Conservation (phyloP, 306 rosid species). For the Neltuma alba region DNA sequence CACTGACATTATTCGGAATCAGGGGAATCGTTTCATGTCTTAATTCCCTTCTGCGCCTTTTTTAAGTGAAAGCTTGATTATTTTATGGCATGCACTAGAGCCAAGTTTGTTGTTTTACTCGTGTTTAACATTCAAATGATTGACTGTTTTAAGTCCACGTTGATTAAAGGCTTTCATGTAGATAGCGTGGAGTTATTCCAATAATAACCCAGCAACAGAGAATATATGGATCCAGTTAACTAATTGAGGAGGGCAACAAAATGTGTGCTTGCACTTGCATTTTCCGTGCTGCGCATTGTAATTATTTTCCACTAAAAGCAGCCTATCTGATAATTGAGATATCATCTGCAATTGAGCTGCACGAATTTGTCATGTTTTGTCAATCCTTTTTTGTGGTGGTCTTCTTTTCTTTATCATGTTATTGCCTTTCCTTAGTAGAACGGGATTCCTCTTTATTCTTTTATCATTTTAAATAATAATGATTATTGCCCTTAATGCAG, state of each 20-base stretch:
- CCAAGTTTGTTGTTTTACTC: neutral
- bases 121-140: neutral
- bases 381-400: neutral
- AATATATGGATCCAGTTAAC: neutral
- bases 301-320: neutral
- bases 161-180: neutral
- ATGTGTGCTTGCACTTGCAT: neutral
- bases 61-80: neutral
- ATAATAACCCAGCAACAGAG: neutral
- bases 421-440: neutral
- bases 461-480: neutral
- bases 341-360: neutral
- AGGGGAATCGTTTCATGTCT: neutral
- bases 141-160: neutral
- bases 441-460: neutral
- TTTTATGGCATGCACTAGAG: neutral
- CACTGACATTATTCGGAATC: neutral
- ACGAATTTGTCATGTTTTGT: neutral
- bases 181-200: neutral
- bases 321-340: neutral
- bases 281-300: neutral
- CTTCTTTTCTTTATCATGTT: neutral
- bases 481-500: conserved; percentile 25
- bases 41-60: neutral
- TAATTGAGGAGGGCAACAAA: neutral